Base-by-base conservation (phyloP, 164 flowering plant species). In the Berberis thunbergii region DNA sequence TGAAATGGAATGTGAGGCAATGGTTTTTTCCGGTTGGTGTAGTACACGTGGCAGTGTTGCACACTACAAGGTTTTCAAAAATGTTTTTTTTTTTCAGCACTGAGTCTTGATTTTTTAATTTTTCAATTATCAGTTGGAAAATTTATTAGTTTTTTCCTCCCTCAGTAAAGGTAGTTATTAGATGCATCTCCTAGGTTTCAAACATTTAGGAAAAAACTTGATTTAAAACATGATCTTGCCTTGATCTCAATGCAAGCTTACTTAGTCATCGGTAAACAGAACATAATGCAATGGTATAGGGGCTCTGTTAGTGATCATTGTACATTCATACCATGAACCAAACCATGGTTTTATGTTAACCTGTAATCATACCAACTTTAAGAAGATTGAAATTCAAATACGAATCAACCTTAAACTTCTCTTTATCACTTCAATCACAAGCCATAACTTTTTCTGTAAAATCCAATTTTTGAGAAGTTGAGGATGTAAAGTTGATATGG, bases 31-130 rank as follows among this genome's bases (percentile, higher is more conserved):
- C 68, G 57, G 78, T 78, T 79, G 62, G 61, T 49, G 59, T 52
- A 7, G 76, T 67, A 80, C 92, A 79, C 94, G 97, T 87, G 92
- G 88, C 78, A 54, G 55, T 55, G 55, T 8, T 57, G 38, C 57
- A 53, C 67, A 74, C 67, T 42, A 56, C 43, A 60, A 40, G 57
- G 42, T 8, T 2, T 54, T 61, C 12, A 4, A 5, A 4, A 1
- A 9, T 7, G 39, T 57, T 55, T 57, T 41, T 6, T n/a, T 6
- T 57, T 57, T 57, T 41, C 11, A 40, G 40, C 3, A 4, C 38
- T 26, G 13, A 13, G 4, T 5, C 5, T 48, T 48, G 9, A 48
- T 48, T 48, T 48, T 48, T 48, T 5, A 9, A 48, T 48, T 48
- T 48, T 48, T 48, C 7, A 5, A 48, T 48, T 49, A 6, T 6